Conservation (phyloP, 768 basidiomycete genomes). For the Russula abietina region DNA sequence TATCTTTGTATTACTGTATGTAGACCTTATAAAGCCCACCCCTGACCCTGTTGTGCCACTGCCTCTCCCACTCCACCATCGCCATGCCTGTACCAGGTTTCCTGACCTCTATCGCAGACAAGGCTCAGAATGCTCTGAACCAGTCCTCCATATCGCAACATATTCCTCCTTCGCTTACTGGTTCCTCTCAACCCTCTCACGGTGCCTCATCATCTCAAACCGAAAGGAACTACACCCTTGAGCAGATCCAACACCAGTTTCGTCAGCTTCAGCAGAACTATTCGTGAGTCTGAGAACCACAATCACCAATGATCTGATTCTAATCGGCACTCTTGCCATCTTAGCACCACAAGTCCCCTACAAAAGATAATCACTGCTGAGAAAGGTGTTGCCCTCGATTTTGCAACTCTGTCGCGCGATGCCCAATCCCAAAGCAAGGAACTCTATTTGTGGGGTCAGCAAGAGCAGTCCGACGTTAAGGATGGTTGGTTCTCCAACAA, state of each 20-base stretch:
- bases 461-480: constrained; percentile 62
- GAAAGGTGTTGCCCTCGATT: constrained; percentile 74
- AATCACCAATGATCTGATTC: not conserved
- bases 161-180: constrained; percentile 40
- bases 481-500: constrained; percentile 47
- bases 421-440: constrained; percentile 75
- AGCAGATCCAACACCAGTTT: constrained; percentile 64
- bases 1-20: constrained; percentile 25
- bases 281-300: constrained; percentile 37
- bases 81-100: constrained; percentile 59
- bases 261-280: constrained; percentile 72
- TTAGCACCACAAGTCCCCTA: constrained; percentile 53
- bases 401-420: constrained; percentile 60
- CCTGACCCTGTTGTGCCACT: constrained; percentile 14
- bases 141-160: constrained; percentile 54
- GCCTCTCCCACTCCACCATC: constrained; percentile 6
- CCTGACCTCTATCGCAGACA: constrained; percentile 63
- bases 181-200: constrained; percentile 33
- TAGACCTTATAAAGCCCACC: not conserved
- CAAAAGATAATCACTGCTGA: constrained; percentile 76
- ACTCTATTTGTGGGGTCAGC: constrained; percentile 78
- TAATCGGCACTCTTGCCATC: not conserved
- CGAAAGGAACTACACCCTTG: constrained; percentile 50
- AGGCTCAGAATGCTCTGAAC: constrained; percentile 66
- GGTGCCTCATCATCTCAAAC: constrained; percentile 8